Base-by-base conservation (phyloP, 2,329 filamentous ascomycete species). In the Cladophialophora chaetospira region DNA sequence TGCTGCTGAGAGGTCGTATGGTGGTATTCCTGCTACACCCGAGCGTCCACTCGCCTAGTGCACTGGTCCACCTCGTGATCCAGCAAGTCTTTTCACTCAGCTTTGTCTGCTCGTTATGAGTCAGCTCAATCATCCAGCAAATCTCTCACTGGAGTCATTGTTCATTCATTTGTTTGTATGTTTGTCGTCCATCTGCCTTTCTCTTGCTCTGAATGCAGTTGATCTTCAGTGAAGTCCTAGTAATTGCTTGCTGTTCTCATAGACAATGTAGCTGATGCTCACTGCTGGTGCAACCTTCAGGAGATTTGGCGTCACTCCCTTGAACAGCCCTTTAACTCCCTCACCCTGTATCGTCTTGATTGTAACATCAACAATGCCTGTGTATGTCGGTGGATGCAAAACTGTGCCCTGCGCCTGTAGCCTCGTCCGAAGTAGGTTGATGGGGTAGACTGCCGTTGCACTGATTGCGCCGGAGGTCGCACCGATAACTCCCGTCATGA, bases 261-360 rank as follows among this genome's bases (percentile, higher is more conserved):
- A 96, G 59, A 94, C 88, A 68, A 96, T 85, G 79, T 94, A 96
- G 53, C 91, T 92, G 71, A 99, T 97, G 67, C 91, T 96, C 52
- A 99, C 87, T 26, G 94, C 91, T 2, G 94, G 94, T 8, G 94
- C 91, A 31, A 99, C 94, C 78, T 99, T 99, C 66, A 99, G 80
- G 35, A 99, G 78, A 70, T 97, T 99, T 4, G 94, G 94, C 38
- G 93, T 96, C 63, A 97, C 79, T 1, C 94, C 94, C 74, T 95
- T 96, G 80, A 96, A 99, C 55, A 99, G 78, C 2, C 94, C 94
- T 57, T 89, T 82, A 33, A 89, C 71, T 1, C 94, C 94, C 74
- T 99, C 94, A 47, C 88, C 85, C 65, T 86, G 80, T 31, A 96
- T 77, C 6, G 94, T 99, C 74, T 88, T 90, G 52, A 82, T 81